These are phyloP conservation scores for apple (Malus domestica) DNA, from an alignment of 306 rosid genomes.

Conservation along the genomic window DNA sequence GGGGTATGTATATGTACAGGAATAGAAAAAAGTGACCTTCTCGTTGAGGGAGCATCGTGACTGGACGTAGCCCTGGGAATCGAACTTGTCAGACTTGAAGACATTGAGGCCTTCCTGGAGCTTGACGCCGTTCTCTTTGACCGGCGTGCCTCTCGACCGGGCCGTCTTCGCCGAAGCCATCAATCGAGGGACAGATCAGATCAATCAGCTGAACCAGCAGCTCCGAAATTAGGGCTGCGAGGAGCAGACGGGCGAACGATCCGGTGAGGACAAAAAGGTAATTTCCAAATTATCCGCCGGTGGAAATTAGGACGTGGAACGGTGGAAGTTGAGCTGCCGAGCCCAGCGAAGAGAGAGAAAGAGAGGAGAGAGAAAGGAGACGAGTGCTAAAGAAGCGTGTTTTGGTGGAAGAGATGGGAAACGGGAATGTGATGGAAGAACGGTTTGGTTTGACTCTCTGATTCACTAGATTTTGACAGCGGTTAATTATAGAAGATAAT, in stretches of 20 bases:
- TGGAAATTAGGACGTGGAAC: background rate
- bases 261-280: background rate
- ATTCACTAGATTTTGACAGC: background rate
- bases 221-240: background rate
- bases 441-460: constrained; percentile 13
- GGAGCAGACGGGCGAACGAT: background rate
- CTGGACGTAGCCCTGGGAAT: constrained; percentile 66
- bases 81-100: constrained; percentile 85
- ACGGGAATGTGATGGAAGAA: background rate
- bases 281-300: background rate
- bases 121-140: constrained; percentile 66
- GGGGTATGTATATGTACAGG: background rate
- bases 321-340: constrained; percentile 2
- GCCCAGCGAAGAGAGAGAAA: background rate
- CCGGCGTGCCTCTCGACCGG: constrained; percentile 54
- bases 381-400: background rate
- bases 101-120: constrained; percentile 76
- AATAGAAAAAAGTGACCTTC: constrained; percentile 37
- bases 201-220: background rate
- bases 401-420: background rate
- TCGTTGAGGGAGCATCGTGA: constrained; percentile 80
- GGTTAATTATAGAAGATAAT: background rate
- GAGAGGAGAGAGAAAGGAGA: background rate
- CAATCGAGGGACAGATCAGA: constrained; percentile 17
- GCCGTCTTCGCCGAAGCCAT: constrained; percentile 78